Conservation (phyloP, 2,329 filamentous ascomycete species). For the Fusarium bactridioides region DNA sequence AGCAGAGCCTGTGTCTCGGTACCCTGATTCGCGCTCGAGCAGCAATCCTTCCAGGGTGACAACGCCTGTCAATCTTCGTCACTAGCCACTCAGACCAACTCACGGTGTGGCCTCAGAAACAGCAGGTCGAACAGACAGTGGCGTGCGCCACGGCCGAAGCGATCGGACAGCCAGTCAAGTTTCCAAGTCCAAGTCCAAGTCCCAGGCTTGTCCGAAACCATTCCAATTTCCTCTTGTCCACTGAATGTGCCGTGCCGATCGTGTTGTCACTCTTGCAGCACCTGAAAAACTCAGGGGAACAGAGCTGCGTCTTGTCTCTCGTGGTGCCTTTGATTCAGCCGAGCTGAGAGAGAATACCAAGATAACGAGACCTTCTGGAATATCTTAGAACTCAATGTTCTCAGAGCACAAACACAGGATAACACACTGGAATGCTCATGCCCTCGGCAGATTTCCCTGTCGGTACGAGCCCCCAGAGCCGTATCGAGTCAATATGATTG, state of each 20-base stretch:
- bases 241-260: neutral
- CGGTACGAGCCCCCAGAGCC: slow-evolving; percentile 32
- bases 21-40: slow-evolving; percentile 1
- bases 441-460: slow-evolving; percentile 41
- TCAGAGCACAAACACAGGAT: neutral
- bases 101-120: slow-evolving; percentile 28
- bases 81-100: slow-evolving; percentile 17
- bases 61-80: neutral
- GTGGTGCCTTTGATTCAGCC: slow-evolving; percentile 8
- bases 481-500: slow-evolving; percentile 45
- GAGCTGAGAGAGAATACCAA: slow-evolving; percentile 15
- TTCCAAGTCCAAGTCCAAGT: slow-evolving; percentile 6
- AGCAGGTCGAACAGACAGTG: slow-evolving; percentile 32
- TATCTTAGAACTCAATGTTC: slow-evolving; percentile 7
- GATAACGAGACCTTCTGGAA: slow-evolving; percentile 44
- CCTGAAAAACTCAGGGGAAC: neutral
- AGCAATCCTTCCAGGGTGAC: slow-evolving; percentile 1
- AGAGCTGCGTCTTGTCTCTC: neutral
- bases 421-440: slow-evolving; percentile 32
- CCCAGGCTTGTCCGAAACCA: slow-evolving; percentile 4
- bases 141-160: slow-evolving; percentile 40
- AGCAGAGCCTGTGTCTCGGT: neutral
- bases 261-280: neutral
- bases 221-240: slow-evolving; percentile 5
- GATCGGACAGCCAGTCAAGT: slow-evolving; percentile 33